Conservation (phyloP, 2,329 filamentous ascomycete genomes). For the Mycosphaerella sp. region DNA sequence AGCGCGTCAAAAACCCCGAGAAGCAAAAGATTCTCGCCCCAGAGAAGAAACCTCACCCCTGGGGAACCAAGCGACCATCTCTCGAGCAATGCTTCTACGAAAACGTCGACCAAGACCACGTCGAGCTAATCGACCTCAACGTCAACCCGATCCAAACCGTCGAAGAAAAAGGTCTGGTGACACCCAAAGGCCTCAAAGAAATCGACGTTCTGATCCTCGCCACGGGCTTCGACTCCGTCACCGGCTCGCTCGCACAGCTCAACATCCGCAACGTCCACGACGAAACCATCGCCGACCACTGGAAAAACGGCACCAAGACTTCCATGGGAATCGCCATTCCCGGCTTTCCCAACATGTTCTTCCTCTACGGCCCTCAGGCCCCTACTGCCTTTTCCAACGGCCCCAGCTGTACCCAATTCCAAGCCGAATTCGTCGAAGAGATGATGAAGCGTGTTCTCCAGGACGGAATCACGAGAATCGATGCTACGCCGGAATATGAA, state of each 20-base stretch:
- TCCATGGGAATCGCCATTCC: constrained; percentile 37
- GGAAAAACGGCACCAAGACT: constrained; percentile 39
- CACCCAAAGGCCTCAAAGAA: constrained; percentile 38
- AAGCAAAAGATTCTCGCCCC: constrained; percentile 51
- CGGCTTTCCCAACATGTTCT: constrained; percentile 38
- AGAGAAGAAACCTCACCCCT: constrained; percentile 47
- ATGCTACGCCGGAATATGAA: constrained; percentile 37
- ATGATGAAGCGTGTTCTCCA: constrained; percentile 36
- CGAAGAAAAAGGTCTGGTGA: constrained; percentile 37
- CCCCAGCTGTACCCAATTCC: constrained; percentile 40
- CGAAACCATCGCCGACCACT: constrained; percentile 40
- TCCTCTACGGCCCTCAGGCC: constrained; percentile 43
- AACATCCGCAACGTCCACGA: constrained; percentile 33
- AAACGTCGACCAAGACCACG: constrained; percentile 37
- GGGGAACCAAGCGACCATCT: constrained; percentile 42
- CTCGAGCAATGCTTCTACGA: constrained; percentile 44
- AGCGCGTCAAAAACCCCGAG: constrained; percentile 46
- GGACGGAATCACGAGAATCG: constrained; percentile 37
- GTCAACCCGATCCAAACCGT: constrained; percentile 38
- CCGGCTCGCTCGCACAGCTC: constrained; percentile 35
- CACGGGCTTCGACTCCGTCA: constrained; percentile 41
- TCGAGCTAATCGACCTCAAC: constrained; percentile 39
- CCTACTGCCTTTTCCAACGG: constrained; percentile 45
- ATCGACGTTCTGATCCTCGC: constrained; percentile 42
- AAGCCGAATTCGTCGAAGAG: constrained; percentile 41